Evolutionary conservation across 495 filamentous ascomycete genomes (phyloP), one percentile per base, ranked within the genome.

Genomic region (Tirmania nivea): DNA sequence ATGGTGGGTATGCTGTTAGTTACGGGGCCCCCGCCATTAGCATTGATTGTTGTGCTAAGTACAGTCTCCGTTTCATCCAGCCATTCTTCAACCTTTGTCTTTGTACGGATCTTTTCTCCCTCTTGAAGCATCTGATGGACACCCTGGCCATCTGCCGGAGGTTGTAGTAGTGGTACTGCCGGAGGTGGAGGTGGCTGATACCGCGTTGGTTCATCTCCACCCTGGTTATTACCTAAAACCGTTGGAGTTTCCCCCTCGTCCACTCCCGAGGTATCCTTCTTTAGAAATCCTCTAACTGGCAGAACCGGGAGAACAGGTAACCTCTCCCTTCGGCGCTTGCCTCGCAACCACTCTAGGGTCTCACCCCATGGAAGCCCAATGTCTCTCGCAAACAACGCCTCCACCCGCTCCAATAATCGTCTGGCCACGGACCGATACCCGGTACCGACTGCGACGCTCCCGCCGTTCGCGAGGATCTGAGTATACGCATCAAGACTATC

Each of bases 361-460:
- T 96, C 92, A 1, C 89, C 88, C 92, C 92, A 99, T 58, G 85
- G 88, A n/a, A 95, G 71, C 1, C 87, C 78, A 35, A 99, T 80
- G 59, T 95, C 86, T 50, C 92, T 74, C 19, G 85, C 83, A 65
- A 99, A 96, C 14, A 99, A 85, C 25, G 84, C 80, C 62, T 94
- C 90, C 11, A 99, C 69, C 52, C 89, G 79, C 63, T 99, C 90
- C n/a, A 96, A 74, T 21, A 96, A 66, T 37, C 87, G 76, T 1
- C 92, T 79, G n/a, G 92, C 92, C 37, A 96, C 81, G 8, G 88
- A 94, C 50, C 81, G 78, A 67, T 96, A 95, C 2, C 92, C 92
- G 6, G 92, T 96, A 20, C 90, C 90, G 0, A 99, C 92, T 7
- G 92, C 92, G 14, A 99, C 66, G 8, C 87, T 94, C 2, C 92